phyloP scores from a whole-genome alignment of 305 asterid genomes.

The Fraxinus xanthoxyloides region DNA sequence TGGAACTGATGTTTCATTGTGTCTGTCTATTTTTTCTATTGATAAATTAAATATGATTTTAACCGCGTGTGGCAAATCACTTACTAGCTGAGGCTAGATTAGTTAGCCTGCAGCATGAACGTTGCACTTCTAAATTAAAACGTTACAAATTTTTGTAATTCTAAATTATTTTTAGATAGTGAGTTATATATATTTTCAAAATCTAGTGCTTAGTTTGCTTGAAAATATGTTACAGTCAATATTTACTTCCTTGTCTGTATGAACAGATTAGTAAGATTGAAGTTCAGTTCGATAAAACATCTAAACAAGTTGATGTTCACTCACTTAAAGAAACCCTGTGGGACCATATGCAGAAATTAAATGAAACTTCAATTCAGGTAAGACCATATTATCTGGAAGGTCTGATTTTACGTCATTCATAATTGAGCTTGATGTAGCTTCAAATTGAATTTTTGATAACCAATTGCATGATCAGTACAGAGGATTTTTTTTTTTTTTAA shows the following conservation, averaged over 20 bases:
- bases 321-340: constrained; percentile 89
- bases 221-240: constrained; percentile 4
- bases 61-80: background rate
- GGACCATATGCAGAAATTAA: constrained; percentile 53
- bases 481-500: background rate
- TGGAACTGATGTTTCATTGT: background rate
- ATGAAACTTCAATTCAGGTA: constrained; percentile 46
- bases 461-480: background rate
- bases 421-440: background rate
- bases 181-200: background rate
- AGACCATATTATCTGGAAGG: constrained; percentile 1
- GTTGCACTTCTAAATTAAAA: background rate
- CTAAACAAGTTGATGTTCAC: constrained; percentile 95
- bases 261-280: constrained; percentile 78
- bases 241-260: constrained; percentile 1
- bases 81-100: background rate
- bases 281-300: constrained; percentile 79
- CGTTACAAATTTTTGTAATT: background rate
- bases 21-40: background rate
- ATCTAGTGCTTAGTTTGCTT: background rate
- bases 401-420: background rate
- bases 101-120: background rate
- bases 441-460: background rate
- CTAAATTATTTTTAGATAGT: background rate
- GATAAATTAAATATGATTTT: background rate